phyloP scores from a whole-genome alignment of 139 green algal species.

The Picochlorum sp. region DNA sequence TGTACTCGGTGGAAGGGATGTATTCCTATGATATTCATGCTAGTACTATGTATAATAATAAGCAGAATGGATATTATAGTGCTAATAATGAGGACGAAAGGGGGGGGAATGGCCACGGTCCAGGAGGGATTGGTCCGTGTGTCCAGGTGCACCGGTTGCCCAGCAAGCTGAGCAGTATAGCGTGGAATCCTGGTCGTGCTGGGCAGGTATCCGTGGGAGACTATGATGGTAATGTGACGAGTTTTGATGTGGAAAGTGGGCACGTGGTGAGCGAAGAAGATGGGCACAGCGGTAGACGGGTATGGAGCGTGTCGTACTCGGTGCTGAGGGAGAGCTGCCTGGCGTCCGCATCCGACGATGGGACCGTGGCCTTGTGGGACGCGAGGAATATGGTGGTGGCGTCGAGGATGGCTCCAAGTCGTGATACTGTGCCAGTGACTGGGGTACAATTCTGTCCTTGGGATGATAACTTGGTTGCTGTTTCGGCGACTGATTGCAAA shows the following conservation, averaged over 20 bases:
- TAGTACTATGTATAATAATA: neutral
- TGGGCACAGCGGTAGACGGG: constrained; percentile 44
- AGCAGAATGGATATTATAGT: neutral
- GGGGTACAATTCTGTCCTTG: constrained; percentile 56
- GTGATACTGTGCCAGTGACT: constrained; percentile 39
- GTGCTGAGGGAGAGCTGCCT: constrained; percentile 32
- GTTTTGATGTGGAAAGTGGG: constrained; percentile 51
- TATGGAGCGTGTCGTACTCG: constrained; percentile 77
- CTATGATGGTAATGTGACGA: constrained; percentile 56
- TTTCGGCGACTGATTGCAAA: constrained; percentile 52
- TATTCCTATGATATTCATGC: neutral
- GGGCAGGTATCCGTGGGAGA: constrained; percentile 59
- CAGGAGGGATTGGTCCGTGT: constrained; percentile 32
- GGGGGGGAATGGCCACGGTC: neutral
- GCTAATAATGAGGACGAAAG: neutral
- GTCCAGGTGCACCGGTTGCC: constrained; percentile 28
- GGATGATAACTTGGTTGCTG: constrained; percentile 53
- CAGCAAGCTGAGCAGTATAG: constrained; percentile 67
- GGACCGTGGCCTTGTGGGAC: constrained; percentile 66
- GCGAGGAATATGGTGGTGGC: constrained; percentile 22
- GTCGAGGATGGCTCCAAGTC: neutral
- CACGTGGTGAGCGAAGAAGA: constrained; percentile 49
- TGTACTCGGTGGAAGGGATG: constrained; percentile 22
- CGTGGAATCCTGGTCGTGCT: constrained; percentile 51
- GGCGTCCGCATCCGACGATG: constrained; percentile 68